Conservation (phyloP, 768 basidiomycete species). For the Boletus fagicola region DNA sequence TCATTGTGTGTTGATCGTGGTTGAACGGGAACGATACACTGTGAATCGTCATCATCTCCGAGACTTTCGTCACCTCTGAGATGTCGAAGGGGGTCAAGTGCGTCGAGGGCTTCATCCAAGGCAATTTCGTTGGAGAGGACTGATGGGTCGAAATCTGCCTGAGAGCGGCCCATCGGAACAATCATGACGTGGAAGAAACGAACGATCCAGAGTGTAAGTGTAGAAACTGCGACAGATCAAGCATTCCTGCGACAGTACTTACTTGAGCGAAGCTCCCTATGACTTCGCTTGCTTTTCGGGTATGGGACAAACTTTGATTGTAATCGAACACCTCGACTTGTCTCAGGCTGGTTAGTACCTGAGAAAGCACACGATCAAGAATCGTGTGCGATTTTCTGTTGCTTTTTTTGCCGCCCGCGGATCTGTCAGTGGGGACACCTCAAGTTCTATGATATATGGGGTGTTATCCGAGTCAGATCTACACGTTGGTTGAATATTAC, state of each 20-base stretch:
- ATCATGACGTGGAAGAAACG: slow-evolving; percentile 8
- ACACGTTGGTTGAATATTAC: neutral
- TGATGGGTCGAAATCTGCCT: slow-evolving; percentile 9
- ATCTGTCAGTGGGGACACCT: neutral
- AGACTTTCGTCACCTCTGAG: slow-evolving; percentile 44
- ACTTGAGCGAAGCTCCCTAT: neutral
- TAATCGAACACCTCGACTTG: neutral
- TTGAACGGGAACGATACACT: slow-evolving; percentile 52
- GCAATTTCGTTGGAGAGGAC: slow-evolving; percentile 36
- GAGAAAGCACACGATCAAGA: neutral
- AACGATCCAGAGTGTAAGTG: neutral
- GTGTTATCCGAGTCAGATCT: neutral
- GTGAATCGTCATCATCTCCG: slow-evolving; percentile 20
- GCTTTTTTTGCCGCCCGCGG: neutral
- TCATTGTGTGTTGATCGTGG: slow-evolving; percentile 49
- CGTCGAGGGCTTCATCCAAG: slow-evolving; percentile 54
- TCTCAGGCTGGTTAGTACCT: neutral
- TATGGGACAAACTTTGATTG: neutral
- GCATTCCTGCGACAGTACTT: neutral
- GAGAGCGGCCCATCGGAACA: neutral
- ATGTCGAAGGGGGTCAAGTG: slow-evolving; percentile 60
- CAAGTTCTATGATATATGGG: neutral
- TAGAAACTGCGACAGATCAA: neutral
- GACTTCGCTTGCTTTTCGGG: neutral
- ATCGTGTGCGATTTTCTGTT: neutral